Base-by-base conservation (phyloP, 805 yeast species). In the Zygotorulaspora danielsina region DNA sequence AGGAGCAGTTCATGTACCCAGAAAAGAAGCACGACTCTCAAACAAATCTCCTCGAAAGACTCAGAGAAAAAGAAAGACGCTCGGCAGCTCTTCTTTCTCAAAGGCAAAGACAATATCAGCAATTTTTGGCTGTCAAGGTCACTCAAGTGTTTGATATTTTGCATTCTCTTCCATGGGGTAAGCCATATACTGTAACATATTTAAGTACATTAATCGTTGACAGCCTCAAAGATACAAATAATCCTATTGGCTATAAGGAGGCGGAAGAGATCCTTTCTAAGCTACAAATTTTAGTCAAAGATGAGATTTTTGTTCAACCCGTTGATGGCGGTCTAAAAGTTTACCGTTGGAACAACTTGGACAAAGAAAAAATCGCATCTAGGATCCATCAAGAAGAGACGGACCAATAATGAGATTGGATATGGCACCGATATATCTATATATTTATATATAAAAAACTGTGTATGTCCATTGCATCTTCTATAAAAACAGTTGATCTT, bases 141-240 rank as follows among this genome's bases (percentile, higher is more conserved):
- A 48, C 28, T 21, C 63, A 58, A 32, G 54, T 61, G 1, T 57
- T 51, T 15, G 53, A 54, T 9, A 57, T 61, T 10, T 39, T 59
- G 5, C 38, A 42, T 15, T 49, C 57, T 10, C 31, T 59, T 18
- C 44, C 49, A 4, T 41, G 48, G 41, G 45, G 47, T 17, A 36
- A 41, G 31, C 65, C 65, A 9, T 58, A 61, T 28, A 61, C 65
- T 0, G 46, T 33, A 7, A 57, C 61, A 5, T 49, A 57, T 31
- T 30, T 61, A 10, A 41, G 49, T 19, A 32, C 50, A 4, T 31
- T 61, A 11, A 51, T 59, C 32, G 62, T 56, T 7, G 65, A 61
- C 32, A 50, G 57, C 38, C 45, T 61, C 21, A 53, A 49, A 30
- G 63, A 61, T 36, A 51, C 59, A 36, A 59, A 59, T 36, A 61